A percentile compares a stretch with the other conserved stretches of the same genome.
Evolutionary conservation across 495 filamentous ascomycete species (phyloP).

Genomic region (Apodospora peruviana): DNA sequence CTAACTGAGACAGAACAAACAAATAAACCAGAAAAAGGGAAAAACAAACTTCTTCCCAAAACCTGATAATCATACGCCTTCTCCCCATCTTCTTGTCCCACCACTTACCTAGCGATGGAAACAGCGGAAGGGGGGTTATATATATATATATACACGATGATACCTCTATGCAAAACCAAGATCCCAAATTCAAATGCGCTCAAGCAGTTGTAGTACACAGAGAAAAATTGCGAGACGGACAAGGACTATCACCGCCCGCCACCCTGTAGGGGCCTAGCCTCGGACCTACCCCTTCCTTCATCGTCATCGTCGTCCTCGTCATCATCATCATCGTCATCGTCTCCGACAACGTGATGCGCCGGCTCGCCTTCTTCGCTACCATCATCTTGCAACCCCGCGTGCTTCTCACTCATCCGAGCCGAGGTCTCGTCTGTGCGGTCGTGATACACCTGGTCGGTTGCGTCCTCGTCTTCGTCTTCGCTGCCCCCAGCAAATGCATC

Average conservation of each 20-base stretch:
- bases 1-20: too few relatives aligned
- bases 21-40: too few relatives aligned
- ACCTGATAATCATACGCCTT: too few relatives aligned
- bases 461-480: conserved; percentile 49
- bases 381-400: neutral
- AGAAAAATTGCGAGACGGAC: too few relatives aligned
- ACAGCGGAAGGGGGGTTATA: too few relatives aligned
- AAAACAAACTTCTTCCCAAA: too few relatives aligned
- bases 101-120: too few relatives aligned
- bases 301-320: conserved; percentile 5
- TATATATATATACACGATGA: too few relatives aligned
- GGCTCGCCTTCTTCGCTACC: conserved; percentile 42
- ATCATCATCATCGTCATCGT: conserved; percentile 20
- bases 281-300: neutral
- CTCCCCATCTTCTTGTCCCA: too few relatives aligned
- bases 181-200: too few relatives aligned
- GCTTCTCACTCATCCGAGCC: conserved; percentile 16
- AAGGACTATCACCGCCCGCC: neutral
- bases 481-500: conserved; percentile 82
- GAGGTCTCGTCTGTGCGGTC: conserved; percentile 15
- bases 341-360: conserved; percentile 28
- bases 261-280: neutral
- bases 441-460: conserved; percentile 8
- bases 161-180: too few relatives aligned
- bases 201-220: too few relatives aligned